Percentiles rank a stretch among this genome's conserved stretches.
Conservation (phyloP, 306 rosid genomes). For the Comarum palustre region DNA sequence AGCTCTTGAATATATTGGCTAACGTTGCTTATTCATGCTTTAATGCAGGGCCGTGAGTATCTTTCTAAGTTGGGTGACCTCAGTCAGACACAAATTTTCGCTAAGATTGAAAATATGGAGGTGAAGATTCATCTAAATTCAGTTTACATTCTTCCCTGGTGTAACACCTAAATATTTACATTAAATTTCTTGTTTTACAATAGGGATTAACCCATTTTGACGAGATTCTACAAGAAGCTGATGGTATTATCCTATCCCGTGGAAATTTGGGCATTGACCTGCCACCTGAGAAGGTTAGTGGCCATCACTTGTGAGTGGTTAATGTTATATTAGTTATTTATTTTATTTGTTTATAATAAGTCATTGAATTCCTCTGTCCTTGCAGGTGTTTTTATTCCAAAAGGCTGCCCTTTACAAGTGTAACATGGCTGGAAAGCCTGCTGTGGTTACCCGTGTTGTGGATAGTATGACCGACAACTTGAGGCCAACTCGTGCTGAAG, state of each 20-base stretch:
- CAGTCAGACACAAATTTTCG: slow-evolving; percentile 52
- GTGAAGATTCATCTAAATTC: slow-evolving; percentile 17
- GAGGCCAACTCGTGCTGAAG: slow-evolving; percentile 99
- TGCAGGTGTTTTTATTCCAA: slow-evolving; percentile 92
- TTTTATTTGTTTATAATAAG: neutral
- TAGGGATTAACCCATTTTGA: slow-evolving; percentile 50
- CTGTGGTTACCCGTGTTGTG: slow-evolving; percentile 98
- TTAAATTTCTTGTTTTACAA: neutral
- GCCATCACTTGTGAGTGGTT: neutral
- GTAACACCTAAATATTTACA: neutral
- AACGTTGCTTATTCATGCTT: neutral
- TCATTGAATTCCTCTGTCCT: slow-evolving; percentile 1
- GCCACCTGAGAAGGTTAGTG: slow-evolving; percentile 52
- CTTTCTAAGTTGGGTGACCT: slow-evolving; percentile 48
- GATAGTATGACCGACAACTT: slow-evolving; percentile 98
- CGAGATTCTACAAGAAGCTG: slow-evolving; percentile 56
- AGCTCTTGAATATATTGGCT: neutral
- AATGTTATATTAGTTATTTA: neutral
- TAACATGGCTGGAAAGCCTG: slow-evolving; percentile 99
- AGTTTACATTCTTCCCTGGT: neutral
- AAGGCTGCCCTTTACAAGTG: slow-evolving; percentile 94
- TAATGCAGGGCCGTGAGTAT: slow-evolving; percentile 43
- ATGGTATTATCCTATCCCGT: slow-evolving; percentile 55
- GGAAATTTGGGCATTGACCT: slow-evolving; percentile 59
- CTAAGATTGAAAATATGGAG: slow-evolving; percentile 53